Base-by-base conservation (phyloP, 108 stramenopile species). In the Nannochloropsis gaditana region DNA sequence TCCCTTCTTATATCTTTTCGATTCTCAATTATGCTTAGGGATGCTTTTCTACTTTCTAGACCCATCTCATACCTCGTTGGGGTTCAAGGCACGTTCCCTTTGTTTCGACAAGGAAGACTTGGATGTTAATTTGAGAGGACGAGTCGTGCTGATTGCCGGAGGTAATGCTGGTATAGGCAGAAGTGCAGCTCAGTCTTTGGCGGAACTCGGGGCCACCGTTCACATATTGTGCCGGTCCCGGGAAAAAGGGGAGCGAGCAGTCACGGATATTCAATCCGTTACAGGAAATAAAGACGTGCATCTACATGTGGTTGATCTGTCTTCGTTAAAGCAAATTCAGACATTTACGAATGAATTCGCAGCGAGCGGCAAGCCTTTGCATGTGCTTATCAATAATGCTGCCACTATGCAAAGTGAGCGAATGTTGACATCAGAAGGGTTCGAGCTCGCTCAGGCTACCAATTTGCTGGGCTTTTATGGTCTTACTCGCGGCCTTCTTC, bases 51-150 rank as follows among this genome's bases (percentile, higher is more conserved):
- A 73, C 59, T 73, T 73, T n/a, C 59, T 73, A 15, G 59, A 73
- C 59, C 59, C 59, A 15, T 73, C 59, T 15, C 59, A 73, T n/a
- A 73, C 59, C 19, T 15, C 59, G 19, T 8, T 73, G 59, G 59
- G 59, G n/a, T 73, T 73, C 59, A 73, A 73, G 59, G 59, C 59
- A 73, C 59, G n/a, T n/a, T 15, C 59, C 59, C 19, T n/a, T n/a
- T 73, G 59, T 73, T 73, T 73, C 8, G n/a, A 73, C 59, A 73
- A 73, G 59, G n/a, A 73, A n/a, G 59, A 73, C n/a, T n/a, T 73
- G 19, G 59, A 73, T n/a, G 59, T 73, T 73, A n/a, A 73, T 73
- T 73, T 73, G n/a, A 73, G n/a, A n/a, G 59, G 59, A 73, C 59
- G 59, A n/a, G 15, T n/a, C 59, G n/a, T 73, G 19, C n/a, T 73